A percentile compares a stretch with the other conserved stretches of the same genome.
phyloP scores from a whole-genome alignment of 2,329 filamentous ascomycete genomes.

The Thielaviopsis cerberus region DNA sequence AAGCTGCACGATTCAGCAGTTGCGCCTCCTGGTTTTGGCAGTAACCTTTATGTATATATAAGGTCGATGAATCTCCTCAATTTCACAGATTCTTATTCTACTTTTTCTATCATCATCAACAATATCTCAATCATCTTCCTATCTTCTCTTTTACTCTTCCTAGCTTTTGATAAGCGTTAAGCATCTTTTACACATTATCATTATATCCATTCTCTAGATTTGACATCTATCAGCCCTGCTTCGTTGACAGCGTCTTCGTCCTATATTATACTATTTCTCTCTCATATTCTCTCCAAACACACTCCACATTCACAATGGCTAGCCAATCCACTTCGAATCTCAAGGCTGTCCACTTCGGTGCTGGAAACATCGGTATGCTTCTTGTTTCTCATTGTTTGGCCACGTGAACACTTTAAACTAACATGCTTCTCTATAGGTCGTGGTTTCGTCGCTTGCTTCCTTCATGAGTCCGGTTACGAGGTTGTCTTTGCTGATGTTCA shows the following conservation, averaged over 20 bases:
- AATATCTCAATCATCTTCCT: background rate
- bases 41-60: background rate
- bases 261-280: background rate
- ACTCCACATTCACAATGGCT: constrained; percentile 5
- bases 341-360: constrained; percentile 70
- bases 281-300: constrained; percentile 8
- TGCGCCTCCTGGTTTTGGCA: background rate
- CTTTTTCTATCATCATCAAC: background rate
- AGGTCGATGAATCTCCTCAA: background rate
- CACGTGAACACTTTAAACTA: constrained; percentile 2
- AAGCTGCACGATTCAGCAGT: background rate
- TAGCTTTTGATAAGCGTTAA: background rate
- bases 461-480: constrained; percentile 87
- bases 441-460: constrained; percentile 76
- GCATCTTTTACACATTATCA: background rate
- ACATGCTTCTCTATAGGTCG: constrained; percentile 26
- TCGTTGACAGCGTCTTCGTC: background rate
- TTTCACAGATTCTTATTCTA: background rate
- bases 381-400: background rate
- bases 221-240: background rate
- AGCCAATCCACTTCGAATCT: constrained; percentile 16
- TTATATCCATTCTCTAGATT: background rate
- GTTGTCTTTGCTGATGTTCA: constrained; percentile 94
- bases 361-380: constrained; percentile 57
- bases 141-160: background rate